Evolutionary conservation across 345 rosid genomes (phyloP).

Genomic region (Eucalyptus polyanthemos): DNA sequence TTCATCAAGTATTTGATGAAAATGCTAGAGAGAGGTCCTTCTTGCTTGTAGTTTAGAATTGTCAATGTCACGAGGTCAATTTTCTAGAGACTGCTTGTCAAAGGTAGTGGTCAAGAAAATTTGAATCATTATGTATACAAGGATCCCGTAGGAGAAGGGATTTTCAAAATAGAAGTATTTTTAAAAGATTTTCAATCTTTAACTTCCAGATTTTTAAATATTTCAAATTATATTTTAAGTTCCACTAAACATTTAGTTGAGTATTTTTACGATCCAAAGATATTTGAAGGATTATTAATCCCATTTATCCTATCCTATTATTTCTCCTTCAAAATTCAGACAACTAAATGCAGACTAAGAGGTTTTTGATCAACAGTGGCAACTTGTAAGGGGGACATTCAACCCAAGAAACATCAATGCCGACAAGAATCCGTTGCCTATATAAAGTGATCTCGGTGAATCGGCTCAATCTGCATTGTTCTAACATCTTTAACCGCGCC

Average conservation of each 20-base stretch:
- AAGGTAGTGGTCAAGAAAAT: fast-evolving
- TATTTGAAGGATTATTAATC: no score
- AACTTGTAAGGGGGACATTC: background rate
- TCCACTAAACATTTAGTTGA: fast-evolving
- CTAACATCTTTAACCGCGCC: background rate
- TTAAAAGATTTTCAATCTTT: background rate
- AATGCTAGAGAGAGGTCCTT: background rate
- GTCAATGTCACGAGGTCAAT: fast-evolving
- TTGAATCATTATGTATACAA: no score
- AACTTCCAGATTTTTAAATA: no score
- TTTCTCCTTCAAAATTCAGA: fast-evolving
- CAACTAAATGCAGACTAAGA: background rate
- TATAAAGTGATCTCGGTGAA: background rate
- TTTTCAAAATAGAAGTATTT: no score
- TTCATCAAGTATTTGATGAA: background rate
- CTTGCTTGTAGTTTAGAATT: background rate
- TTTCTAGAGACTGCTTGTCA: fast-evolving
- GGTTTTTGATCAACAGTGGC: background rate
- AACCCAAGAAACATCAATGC: background rate
- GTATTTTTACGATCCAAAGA: background rate
- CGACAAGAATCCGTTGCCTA: background rate
- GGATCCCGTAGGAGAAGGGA: fast-evolving
- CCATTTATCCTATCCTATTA: background rate
- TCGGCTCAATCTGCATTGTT: background rate
- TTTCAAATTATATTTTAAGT: background rate